A percentile compares a stretch with the other conserved stretches of the same genome.
These are phyloP conservation scores for Tieghemostelium lacteum DNA, from an alignment of 78 protist species.

Conservation along the genomic window DNA sequence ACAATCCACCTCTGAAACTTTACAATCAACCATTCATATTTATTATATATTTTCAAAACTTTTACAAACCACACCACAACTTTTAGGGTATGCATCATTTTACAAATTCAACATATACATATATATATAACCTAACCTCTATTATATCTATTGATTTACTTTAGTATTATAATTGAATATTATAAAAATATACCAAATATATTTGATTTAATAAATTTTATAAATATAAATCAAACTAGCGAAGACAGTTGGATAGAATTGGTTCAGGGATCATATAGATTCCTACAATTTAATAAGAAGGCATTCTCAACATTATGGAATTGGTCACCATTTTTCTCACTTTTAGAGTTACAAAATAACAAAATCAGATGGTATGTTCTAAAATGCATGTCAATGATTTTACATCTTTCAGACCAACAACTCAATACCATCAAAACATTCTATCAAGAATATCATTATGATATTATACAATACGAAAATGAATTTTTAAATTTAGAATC, in stretches of 20 bases:
- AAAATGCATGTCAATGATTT: conserved; percentile 41
- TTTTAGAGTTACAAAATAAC: conserved; percentile 15
- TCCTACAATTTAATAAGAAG: conserved; percentile 37
- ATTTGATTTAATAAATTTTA: conserved; percentile 30
- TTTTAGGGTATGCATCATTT: conserved; percentile 24
- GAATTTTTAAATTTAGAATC: conserved; percentile 45
- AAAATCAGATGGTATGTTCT: conserved; percentile 59
- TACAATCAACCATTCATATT: neutral
- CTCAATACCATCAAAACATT: conserved; percentile 35
- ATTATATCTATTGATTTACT: neutral
- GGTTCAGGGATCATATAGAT: conserved; percentile 49
- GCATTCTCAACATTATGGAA: conserved; percentile 59
- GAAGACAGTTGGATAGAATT: conserved; percentile 44
- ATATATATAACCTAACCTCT: neutral
- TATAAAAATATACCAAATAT: conserved; percentile 14
- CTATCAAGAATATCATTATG: neutral
- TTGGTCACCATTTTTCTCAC: conserved; percentile 71
- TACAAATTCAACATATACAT: neutral
- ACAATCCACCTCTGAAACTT: neutral
- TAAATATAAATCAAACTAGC: conserved; percentile 8
- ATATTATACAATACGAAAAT: neutral
- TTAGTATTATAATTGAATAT: conserved; percentile 41
- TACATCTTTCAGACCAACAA: conserved; percentile 36
- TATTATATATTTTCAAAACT: conserved; percentile 32
- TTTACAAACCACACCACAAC: conserved; percentile 71